Evolutionary conservation across 495 filamentous ascomycete species (phyloP).

Genomic region (Neurospora tetraspora): DNA sequence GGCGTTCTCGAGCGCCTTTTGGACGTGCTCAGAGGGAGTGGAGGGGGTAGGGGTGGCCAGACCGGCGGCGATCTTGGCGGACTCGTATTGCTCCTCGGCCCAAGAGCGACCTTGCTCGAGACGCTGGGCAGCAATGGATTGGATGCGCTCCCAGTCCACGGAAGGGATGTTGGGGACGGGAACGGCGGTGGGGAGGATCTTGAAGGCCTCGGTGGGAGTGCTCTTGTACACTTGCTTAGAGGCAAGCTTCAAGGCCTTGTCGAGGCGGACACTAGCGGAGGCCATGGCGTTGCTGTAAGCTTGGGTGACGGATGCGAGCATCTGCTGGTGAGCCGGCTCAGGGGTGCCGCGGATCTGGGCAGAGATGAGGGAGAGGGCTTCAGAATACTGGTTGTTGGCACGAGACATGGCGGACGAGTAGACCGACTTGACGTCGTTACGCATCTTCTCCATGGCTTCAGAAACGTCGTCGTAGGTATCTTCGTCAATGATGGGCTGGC

Average conservation of each 20-base stretch:
- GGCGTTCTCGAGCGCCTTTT: constrained; percentile 49
- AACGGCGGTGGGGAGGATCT: constrained; percentile 17
- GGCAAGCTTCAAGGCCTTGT: constrained; percentile 37
- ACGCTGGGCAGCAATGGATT: constrained; percentile 53
- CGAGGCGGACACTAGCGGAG: constrained; percentile 48
- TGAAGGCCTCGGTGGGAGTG: constrained; percentile 31
- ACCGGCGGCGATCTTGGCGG: constrained; percentile 47
- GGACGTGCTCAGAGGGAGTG: constrained; percentile 30
- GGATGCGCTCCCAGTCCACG: constrained; percentile 28
- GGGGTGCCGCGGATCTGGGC: constrained; percentile 57
- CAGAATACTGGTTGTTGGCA: constrained; percentile 54
- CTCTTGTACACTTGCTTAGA: constrained; percentile 33
- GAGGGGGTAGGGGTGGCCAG: constrained; percentile 43
- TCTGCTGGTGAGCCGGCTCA: constrained; percentile 48
- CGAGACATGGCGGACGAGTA: constrained; percentile 51
- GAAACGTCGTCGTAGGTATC: constrained; percentile 43
- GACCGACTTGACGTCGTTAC: constrained; percentile 37
- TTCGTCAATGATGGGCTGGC: constrained; percentile 31
- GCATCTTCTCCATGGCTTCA: constrained; percentile 51
- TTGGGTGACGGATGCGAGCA: constrained; percentile 56
- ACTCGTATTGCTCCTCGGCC: constrained; percentile 56
- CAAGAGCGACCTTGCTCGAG: constrained; percentile 52
- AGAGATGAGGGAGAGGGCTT: constrained; percentile 55
- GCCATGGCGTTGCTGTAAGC: constrained; percentile 58
- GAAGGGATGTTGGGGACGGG: constrained; percentile 14